Base-by-base conservation (phyloP, 2,329 filamentous ascomycete species). In the Sporothrix brunneoviolacea region DNA sequence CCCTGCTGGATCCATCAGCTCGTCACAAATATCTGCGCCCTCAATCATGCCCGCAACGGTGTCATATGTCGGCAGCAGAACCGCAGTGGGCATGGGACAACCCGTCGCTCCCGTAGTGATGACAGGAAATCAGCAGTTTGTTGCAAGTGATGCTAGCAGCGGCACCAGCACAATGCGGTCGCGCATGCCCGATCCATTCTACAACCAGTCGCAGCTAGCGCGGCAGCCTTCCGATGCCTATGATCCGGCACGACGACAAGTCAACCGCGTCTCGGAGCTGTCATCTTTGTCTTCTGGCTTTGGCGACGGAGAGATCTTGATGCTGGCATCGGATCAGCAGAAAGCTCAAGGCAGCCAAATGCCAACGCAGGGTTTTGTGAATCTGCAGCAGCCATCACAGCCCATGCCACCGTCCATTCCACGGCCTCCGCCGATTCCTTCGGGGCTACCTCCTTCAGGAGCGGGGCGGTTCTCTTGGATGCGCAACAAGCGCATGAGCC, bases 241-340 rank as follows among this genome's bases (percentile, higher is more conserved):
- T 52, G 62, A 67, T 18, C 62, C 66, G 13, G 45, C 59, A 4
- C 62, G 61, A 27, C 62, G 65, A 30, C 64, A 65, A 50, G 63
- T 63, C 3, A 69, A 72, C 28, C 68, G 72, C 8, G 61, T 65
- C 4, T 80, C 75, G 53, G 73, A 74, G 42, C 58, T 81, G 28
- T 83, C 80, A 0, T 83, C 80, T 0, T 67, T 84, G 4, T 83
- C 80, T 0, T 84, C 81, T 0, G 80, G 80, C 7, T 83, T 83
- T 54, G 80, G 80, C 16, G 80, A 84, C 58, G 77, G 74, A 21
- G 76, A 82, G 39, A 78, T 82, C 24, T 27, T 50, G 38, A 15
- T 51, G 46, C 71, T 79, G 28, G 62, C 69, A 70, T 6, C 65
- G 63, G 24, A 33, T 27, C 36, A 33, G 12, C 42, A 44, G 21